Percentiles rank a stretch among this genome's conserved stretches.
phyloP scores from a whole-genome alignment of 2,329 filamentous ascomycete genomes.

The Fusarium sp. region DNA sequence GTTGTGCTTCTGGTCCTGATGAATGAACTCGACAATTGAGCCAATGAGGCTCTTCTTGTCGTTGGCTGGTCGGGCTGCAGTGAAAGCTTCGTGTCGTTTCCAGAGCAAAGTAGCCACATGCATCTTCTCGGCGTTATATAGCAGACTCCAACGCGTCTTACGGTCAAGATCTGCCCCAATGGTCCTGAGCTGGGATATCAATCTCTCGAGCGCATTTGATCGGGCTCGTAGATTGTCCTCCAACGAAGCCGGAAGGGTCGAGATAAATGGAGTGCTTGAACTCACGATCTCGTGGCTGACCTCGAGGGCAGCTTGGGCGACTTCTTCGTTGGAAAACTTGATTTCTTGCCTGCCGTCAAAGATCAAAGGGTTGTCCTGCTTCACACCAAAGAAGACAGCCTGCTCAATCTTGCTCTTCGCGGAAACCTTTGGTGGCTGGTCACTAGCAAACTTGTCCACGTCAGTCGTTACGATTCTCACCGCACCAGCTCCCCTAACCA shows the following conservation, averaged over 20 bases:
- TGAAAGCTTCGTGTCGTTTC: constrained; percentile 82
- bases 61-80: constrained; percentile 70
- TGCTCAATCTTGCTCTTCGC: constrained; percentile 94
- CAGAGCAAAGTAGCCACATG: constrained; percentile 84
- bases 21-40: constrained; percentile 82
- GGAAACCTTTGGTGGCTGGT: constrained; percentile 75
- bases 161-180: constrained; percentile 77
- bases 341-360: constrained; percentile 79
- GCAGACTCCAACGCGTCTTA: constrained; percentile 80
- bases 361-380: constrained; percentile 88
- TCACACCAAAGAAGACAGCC: constrained; percentile 90
- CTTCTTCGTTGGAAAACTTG: constrained; percentile 77
- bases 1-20: constrained; percentile 81
- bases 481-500: constrained; percentile 75
- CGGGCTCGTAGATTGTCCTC: constrained; percentile 85
- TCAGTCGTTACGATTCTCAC: constrained; percentile 73
- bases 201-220: constrained; percentile 79
- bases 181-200: constrained; percentile 79
- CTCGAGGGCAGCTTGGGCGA: constrained; percentile 81
- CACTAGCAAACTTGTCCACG: constrained; percentile 72
- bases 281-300: constrained; percentile 87
- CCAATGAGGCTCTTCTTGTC: constrained; percentile 80
- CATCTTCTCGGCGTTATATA: constrained; percentile 94
- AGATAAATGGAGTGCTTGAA: constrained; percentile 82
- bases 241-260: constrained; percentile 80